A percentile compares a stretch with the other conserved stretches of the same genome.
phyloP scores from a whole-genome alignment of 441 rosid genomes.

The Brassica balearica region DNA sequence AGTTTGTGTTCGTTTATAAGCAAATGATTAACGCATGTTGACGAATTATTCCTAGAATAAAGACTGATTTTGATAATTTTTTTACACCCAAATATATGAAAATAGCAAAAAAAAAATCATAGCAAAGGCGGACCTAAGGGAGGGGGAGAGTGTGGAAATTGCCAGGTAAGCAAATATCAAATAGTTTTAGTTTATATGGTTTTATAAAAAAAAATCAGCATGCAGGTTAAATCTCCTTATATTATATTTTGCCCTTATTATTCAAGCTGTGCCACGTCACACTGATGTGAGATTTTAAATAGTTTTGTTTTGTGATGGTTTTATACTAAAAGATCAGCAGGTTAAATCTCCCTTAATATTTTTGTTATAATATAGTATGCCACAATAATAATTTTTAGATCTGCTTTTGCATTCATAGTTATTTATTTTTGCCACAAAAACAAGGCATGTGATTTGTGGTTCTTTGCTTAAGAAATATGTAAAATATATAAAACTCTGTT shows the following conservation, averaged over 20 bases:
- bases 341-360: background rate
- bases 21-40: conserved; percentile 19
- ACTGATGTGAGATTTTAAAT: background rate
- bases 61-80: background rate
- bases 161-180: background rate
- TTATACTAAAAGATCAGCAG: background rate
- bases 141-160: background rate
- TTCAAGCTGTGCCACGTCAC: background rate
- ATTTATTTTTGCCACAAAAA: background rate
- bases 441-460: background rate
- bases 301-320: background rate
- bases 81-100: conserved; percentile 1
- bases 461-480: background rate
- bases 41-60: background rate
- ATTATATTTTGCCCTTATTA: background rate
- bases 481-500: background rate
- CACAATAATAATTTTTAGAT: background rate
- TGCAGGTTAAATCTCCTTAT: conserved; percentile 2
- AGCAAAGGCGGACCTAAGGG: background rate
- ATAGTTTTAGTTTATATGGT: background rate
- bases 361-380: background rate
- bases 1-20: conserved; percentile 13
- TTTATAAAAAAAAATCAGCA: background rate
- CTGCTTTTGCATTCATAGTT: background rate
- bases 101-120: background rate